phyloP scores from a whole-genome alignment of 2,329 filamentous ascomycete genomes.

The Cytospora leucostoma region DNA sequence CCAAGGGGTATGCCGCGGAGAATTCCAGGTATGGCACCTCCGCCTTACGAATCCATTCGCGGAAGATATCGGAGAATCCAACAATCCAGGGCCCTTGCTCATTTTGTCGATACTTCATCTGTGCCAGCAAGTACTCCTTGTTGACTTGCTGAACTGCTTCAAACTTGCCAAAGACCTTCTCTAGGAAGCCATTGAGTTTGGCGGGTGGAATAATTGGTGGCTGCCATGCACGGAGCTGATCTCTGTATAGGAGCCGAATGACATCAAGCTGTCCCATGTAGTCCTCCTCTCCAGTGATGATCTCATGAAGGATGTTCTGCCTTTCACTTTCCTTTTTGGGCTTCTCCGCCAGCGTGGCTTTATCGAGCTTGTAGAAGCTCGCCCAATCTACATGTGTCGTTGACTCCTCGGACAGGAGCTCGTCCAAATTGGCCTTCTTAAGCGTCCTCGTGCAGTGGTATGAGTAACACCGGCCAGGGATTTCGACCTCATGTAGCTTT shows the following conservation, averaged over 20 bases:
- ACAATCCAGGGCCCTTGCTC: slow-evolving; percentile 94
- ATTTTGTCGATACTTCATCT: slow-evolving; percentile 94
- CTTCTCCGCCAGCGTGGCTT: slow-evolving; percentile 70
- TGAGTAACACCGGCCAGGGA: slow-evolving; percentile 82
- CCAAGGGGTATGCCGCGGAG: slow-evolving; percentile 81
- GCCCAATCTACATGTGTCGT: slow-evolving; percentile 81
- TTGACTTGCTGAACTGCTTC: slow-evolving; percentile 89
- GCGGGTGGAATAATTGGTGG: slow-evolving; percentile 81
- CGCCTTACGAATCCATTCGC: slow-evolving; percentile 97
- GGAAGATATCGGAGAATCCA: slow-evolving; percentile 95
- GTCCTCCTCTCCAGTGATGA: slow-evolving; percentile 87
- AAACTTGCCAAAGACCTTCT: slow-evolving; percentile 85
- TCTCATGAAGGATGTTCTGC: slow-evolving; percentile 93
- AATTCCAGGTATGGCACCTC: slow-evolving; percentile 89
- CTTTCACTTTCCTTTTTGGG: slow-evolving; percentile 87
- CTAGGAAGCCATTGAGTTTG: slow-evolving; percentile 76
- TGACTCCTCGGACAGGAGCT: slow-evolving; percentile 67
- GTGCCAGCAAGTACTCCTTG: slow-evolving; percentile 86
- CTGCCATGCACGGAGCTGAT: slow-evolving; percentile 70
- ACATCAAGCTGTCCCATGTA: slow-evolving; percentile 91
- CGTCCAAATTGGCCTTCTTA: slow-evolving; percentile 88
- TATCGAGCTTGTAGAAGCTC: slow-evolving; percentile 81
- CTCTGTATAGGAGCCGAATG: slow-evolving; percentile 80
- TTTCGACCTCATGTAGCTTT: slow-evolving; percentile 72
- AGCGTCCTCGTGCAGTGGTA: slow-evolving; percentile 91